Evolutionary conservation across 768 basidiomycete species (phyloP), one percentile per base, ranked within the genome.

Genomic region (Thelephora ganbajun): DNA sequence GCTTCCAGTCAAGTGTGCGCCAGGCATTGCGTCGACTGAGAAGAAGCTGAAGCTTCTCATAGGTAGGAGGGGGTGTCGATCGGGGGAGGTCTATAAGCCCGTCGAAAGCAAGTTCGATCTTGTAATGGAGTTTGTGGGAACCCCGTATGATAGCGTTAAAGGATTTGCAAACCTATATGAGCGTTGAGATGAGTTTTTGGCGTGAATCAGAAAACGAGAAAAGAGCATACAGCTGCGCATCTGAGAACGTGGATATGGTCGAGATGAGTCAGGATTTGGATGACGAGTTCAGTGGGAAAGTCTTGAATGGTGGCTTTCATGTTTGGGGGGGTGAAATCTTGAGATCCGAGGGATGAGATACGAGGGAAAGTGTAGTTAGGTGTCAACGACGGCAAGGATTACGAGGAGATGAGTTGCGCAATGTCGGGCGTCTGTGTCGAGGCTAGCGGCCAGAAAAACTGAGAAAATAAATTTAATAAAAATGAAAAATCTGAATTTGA

Each of bases 21-120:
- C 66, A 67, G 0, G 62, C 52, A 1, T 22, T 19, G 1, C 65
- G 56, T 1, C 66, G 53, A 4, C 39, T 19, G 1, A 50, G 55
- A 0, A 66, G 52, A 0, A 52, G 56, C 0, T 35, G 45, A 5
- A 66, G 53, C 3, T 57, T 54, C 0, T 65, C 58, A 16, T 26
- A 33, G 46, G 53, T 13, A n/a, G 49, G 33, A 44, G 50, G 6
- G 26, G 26, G 26, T 4, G 4, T 30, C 39, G 14, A 41, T 16
- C 49, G 6, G 22, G 39, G 12, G 42, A 46, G 6, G 39, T 52
- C 47, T 9, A 52, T 33, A 9, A 41, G 16, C 1, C 54, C 53
- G 19, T 55, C 54, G 3, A 35, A 33, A n/a, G 35, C 54, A 12
- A 55, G 49, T 39, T 54, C 54, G 45, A 55, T 55, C n/a, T 48